Base-by-base conservation (phyloP, 768 basidiomycete species). In the Mycena epipterygia region DNA sequence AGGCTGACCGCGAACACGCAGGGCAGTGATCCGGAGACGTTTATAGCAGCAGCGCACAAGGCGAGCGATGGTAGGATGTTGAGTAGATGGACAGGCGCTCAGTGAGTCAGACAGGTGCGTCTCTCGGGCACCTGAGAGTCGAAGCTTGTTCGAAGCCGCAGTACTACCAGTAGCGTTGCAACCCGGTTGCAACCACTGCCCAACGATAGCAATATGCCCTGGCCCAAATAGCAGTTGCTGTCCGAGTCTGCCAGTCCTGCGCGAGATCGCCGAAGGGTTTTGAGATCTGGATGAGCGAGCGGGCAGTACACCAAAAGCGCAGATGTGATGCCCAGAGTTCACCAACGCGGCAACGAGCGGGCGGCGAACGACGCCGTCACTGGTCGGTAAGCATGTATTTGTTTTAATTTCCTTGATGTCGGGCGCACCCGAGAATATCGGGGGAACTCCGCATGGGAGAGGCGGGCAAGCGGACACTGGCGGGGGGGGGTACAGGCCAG, bases 261-360 rank as follows among this genome's bases (percentile, higher is more conserved):
- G 48, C 60, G 33, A 62, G 60, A 62, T 62, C 60, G 17, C 60
- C 60, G 60, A 33, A 48, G 35, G 4, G 21, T 13, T 35, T 61
- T 42, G 29, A 60, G 42, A 44, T 60, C 49, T 23, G 49, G 49
- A 44, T 48, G 52, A 14, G 32, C 32, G 30, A n/a, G 33, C 53
- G 14, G 55, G 35, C 55, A 23, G 19, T 3, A 7, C 29, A 2
- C 55, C 37, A 32, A 39, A 42, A 17, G 33, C 4, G 6, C 46
- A 48, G 39, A 41, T 17, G 14, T 41, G 39, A 41, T 41, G 5
- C 13, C 39, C 39, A 41, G 4, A 17, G 39, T 17, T 5, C 39
- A 41, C 13, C 6, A 16, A 41, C 8, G 4, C 13, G 19, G 8
- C 39, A 41, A n/a, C 11, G 44, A 30, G 21, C 53, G 17, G 35